Base-by-base conservation (phyloP, 106 monocot species). In the Phalaenopsis equestris region DNA sequence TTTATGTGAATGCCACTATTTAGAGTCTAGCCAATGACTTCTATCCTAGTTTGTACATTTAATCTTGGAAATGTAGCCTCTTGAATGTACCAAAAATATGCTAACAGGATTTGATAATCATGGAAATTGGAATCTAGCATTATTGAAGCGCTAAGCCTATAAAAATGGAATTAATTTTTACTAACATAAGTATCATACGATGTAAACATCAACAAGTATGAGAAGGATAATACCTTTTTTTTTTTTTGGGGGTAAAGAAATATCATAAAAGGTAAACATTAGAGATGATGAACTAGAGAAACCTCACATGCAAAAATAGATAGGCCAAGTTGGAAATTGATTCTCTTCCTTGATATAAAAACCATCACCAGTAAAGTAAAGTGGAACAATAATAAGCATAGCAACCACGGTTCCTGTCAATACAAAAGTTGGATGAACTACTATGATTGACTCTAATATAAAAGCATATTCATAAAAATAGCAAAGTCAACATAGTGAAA, bases 301-400 rank as follows among this genome's bases (percentile, higher is more conserved):
- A 67, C 52, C 92, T 93, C 86, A 95, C 95, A 95, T 80, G 92
- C 83, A 55, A 93, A 24, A 82, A 89, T 58, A 2, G 95, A 90
- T 72, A 95, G 42, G 81, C 77, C 81, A 38, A 93, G 57, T 81
- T 95, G 95, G 52, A 95, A 83, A 72, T 93, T 95, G n/a, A 91
- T 78, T 84, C 85, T 85, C 80, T 87, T 95, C 85, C 95, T 89
- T 73, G 95, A 83, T 48, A 91, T 19, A 67, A 95, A 55, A 37
- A 80, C 84, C 77, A 75, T 72, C 58, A 95, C 80, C 42, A 95
- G 88, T 36, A 95, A 80, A 36, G 83, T 70, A 30, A 86, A 70
- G 76, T 95, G 90, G 65, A 95, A 93, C 10, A 79, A 12, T 36
- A 93, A 14, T 52, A 95, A 84, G 78, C 91, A 79, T 37, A 93